A percentile compares a stretch with the other conserved stretches of the same genome.
These are phyloP conservation scores for Euphorbia schlechtendalii DNA, from an alignment of 441 rosid genomes.

Conservation along the genomic window DNA sequence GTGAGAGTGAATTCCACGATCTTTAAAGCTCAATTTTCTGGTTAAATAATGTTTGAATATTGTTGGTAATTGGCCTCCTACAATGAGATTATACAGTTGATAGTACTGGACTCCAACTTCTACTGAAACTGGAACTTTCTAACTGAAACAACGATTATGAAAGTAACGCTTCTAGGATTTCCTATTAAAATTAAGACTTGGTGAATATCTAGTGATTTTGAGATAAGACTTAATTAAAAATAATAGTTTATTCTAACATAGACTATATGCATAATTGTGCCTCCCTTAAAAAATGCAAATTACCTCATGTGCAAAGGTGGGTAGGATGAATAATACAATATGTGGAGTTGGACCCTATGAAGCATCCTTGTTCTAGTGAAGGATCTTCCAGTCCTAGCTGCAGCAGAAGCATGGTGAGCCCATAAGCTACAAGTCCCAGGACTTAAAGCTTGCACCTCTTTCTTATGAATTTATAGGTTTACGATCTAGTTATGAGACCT, in stretches of 20 bases:
- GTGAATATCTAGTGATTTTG: too few species aligned
- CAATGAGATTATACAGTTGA: background rate
- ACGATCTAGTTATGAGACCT: background rate
- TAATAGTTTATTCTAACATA: too few species aligned
- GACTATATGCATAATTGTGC: too few species aligned
- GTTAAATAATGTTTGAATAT: background rate
- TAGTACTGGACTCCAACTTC: background rate
- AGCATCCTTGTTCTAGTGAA: background rate
- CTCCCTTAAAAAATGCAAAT: too few species aligned
- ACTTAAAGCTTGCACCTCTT: background rate
- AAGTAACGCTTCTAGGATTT: too few species aligned
- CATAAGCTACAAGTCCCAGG: background rate
- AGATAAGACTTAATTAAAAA: too few species aligned
- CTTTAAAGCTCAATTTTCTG: background rate
- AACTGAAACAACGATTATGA: too few species aligned
- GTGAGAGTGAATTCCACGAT: background rate
- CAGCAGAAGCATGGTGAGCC: background rate
- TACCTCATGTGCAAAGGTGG: too few species aligned
- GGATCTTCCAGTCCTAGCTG: background rate
- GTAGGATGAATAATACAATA: background rate
- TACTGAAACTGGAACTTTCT: background rate
- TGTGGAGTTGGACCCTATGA: background rate
- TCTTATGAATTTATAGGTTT: background rate
- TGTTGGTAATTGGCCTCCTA: background rate
- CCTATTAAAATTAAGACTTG: too few species aligned